Percentiles rank a stretch among this genome's conserved stretches.
These are phyloP conservation scores for Karstenula rhodostoma DNA, from an alignment of 2,329 filamentous ascomycete genomes.

Conservation along the genomic window DNA sequence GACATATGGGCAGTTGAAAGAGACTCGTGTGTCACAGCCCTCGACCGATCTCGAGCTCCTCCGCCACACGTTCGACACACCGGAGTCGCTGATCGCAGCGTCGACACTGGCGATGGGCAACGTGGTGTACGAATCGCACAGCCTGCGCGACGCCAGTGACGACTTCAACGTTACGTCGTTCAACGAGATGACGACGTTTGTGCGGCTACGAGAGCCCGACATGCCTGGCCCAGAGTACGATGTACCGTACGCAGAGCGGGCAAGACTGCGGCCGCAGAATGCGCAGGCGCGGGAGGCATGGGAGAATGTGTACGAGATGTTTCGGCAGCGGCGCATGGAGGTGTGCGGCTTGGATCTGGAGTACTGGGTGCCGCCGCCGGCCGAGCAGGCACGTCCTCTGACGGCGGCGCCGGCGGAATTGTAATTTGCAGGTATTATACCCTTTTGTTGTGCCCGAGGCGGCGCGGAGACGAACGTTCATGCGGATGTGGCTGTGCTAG, in stretches of 20 bases:
- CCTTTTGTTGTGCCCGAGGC: not conserved
- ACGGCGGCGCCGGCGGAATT: constrained; percentile 21
- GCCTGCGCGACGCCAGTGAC: constrained; percentile 37
- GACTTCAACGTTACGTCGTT: constrained; percentile 57
- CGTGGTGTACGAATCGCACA: constrained; percentile 47
- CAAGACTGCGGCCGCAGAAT: constrained; percentile 54
- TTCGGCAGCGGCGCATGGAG: constrained; percentile 60
- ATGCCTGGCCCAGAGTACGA: constrained; percentile 61
- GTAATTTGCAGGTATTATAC: constrained; percentile 17
- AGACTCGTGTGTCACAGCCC: constrained; percentile 33
- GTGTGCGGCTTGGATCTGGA: constrained; percentile 63
- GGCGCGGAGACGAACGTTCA: not conserved
- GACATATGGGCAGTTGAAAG: constrained; percentile 41
- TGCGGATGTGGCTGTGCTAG: not conserved
- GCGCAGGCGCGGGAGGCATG: constrained; percentile 58
- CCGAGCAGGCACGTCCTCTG: constrained; percentile 19
- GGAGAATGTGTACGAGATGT: constrained; percentile 59
- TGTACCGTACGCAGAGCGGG: constrained; percentile 53
- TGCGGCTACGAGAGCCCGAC: constrained; percentile 57
- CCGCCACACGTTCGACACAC: constrained; percentile 39
- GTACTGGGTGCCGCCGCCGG: constrained; percentile 42
- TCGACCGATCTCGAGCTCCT: constrained; percentile 46
- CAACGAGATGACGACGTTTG: constrained; percentile 54
- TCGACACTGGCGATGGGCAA: constrained; percentile 50
- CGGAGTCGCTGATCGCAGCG: constrained; percentile 48